Conservation (phyloP, 805 yeast genomes). For the Saccharomycopsis sp. region DNA sequence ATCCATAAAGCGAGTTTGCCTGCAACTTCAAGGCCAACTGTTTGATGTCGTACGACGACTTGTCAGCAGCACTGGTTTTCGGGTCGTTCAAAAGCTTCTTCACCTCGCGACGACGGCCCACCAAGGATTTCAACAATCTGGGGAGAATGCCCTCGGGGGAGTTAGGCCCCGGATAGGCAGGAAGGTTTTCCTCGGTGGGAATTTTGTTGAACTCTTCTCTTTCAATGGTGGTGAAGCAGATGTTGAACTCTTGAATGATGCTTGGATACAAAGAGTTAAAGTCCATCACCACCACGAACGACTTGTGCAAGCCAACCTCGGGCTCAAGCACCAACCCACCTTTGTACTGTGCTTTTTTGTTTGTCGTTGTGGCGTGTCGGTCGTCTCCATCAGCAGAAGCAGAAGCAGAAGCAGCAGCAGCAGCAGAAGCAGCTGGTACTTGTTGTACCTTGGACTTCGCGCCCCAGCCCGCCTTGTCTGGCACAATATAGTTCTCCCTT, state of each 20-base stretch:
- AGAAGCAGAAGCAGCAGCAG: slow-evolving; percentile 21
- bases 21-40: slow-evolving; percentile 94
- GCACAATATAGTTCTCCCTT: slow-evolving; percentile 71
- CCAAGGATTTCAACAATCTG: slow-evolving; percentile 69
- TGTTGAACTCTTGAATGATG: slow-evolving; percentile 92
- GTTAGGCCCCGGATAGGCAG: slow-evolving; percentile 54
- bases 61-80: slow-evolving; percentile 50
- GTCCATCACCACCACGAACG: slow-evolving; percentile 89
- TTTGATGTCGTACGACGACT: slow-evolving; percentile 83
- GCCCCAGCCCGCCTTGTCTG: slow-evolving; percentile 59
- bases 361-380: slow-evolving; percentile 38
- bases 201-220: slow-evolving; percentile 36
- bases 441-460: slow-evolving; percentile 26
- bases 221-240: slow-evolving; percentile 92
- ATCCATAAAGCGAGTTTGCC: slow-evolving; percentile 99
- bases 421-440: slow-evolving; percentile 23
- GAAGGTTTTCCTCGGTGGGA: slow-evolving; percentile 53
- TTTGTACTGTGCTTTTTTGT: slow-evolving; percentile 65
- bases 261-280: slow-evolving; percentile 96
- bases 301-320: slow-evolving; percentile 86
- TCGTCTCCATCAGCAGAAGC: slow-evolving; percentile 26
- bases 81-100: slow-evolving; percentile 77
- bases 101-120: slow-evolving; percentile 86
- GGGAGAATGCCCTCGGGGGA: slow-evolving; percentile 78
- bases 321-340: slow-evolving; percentile 98